Evolutionary conservation across 148 eudicot genomes (phyloP), one percentile per base, ranked within the genome.

Genomic region (Limonium bicolor): DNA sequence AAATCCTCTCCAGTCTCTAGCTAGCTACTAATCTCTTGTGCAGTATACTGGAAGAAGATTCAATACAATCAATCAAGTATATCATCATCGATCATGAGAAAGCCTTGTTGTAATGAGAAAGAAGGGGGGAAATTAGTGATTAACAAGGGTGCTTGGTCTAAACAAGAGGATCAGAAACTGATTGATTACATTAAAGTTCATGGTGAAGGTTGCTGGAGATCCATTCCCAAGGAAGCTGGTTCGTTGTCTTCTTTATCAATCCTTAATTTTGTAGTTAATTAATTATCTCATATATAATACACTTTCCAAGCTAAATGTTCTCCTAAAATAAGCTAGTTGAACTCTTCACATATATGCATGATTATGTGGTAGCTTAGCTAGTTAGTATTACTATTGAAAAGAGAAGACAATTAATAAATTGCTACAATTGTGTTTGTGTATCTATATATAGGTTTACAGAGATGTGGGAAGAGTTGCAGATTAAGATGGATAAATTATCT

Each of bases 151-250:
- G 65, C 67, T 16, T 68, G 78, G 78, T 60, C 74, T 0, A 41
- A 64, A 58, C 67, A 57, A 56, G 74, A 72, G 64, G 74, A 72
- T 8, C 54, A 61, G 40, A 68, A 68, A 48, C 73, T 72, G 35
- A 32, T 61, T 5, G 43, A 68, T 48, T 63, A 72, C 53, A 52
- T 72, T 51, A 42, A 29, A 2, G 18, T 37, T 21, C 66, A 72
- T 11, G 77, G 77, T 2, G 73, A 72, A 53, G 77, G 64, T 46
- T 47, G 56, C 21, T 63, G 73, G 70, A 51, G 62, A 21, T 58
- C 69, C 48, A 58, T 67, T 15, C 64, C 73, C 36, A 60, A 44
- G 38, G 58, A 61, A 38, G 73, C 78, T 10, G 76, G 76, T 71
- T 25, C 9, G 7, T 46, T 20, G 5, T 29, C 7, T 0, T 29